Percentiles rank a stretch among this genome's conserved stretches.
Conservation (phyloP, 2,329 filamentous ascomycete genomes). For the Pseudogymnoascus destructans region DNA sequence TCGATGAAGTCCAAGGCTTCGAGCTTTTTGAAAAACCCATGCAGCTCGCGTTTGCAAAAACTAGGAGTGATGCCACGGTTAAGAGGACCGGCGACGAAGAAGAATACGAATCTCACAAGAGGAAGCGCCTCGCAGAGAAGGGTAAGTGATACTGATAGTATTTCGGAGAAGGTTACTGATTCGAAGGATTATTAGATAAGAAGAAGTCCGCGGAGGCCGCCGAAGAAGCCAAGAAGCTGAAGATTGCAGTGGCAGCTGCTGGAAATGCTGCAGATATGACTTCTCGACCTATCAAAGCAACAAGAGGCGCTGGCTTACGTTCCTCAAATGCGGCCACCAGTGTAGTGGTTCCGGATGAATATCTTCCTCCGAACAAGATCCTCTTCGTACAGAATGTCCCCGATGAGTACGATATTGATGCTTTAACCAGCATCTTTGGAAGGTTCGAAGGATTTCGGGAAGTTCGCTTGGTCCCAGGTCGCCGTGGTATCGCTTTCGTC, state of each 20-base stretch:
- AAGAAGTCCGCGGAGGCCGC: slow-evolving; percentile 74
- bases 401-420: slow-evolving; percentile 71
- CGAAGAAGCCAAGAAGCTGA: slow-evolving; percentile 64
- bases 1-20: slow-evolving; percentile 85
- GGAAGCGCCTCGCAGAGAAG: slow-evolving; percentile 74
- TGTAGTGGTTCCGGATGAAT: slow-evolving; percentile 87
- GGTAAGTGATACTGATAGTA: slow-evolving; percentile 38
- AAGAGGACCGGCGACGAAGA: slow-evolving; percentile 57
- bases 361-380: slow-evolving; percentile 92
- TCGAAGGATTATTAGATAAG: slow-evolving; percentile 34
- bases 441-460: slow-evolving; percentile 92
- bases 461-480: slow-evolving; percentile 74
- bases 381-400: slow-evolving; percentile 89
- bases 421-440: slow-evolving; percentile 66
- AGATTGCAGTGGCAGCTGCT: slow-evolving; percentile 40
- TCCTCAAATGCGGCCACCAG: slow-evolving; percentile 54
- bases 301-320: slow-evolving; percentile 63
- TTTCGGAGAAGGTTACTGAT: background rate
- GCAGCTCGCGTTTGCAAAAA: slow-evolving; percentile 68
- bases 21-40: slow-evolving; percentile 87
- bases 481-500: slow-evolving; percentile 84
- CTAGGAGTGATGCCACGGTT: slow-evolving; percentile 78
- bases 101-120: slow-evolving; percentile 80
- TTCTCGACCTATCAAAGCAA: slow-evolving; percentile 52
- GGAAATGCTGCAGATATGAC: slow-evolving; percentile 32